A percentile compares a stretch with the other conserved stretches of the same genome.
Conservation (phyloP, 2,329 filamentous ascomycete genomes). For the Fusarium sp. region DNA sequence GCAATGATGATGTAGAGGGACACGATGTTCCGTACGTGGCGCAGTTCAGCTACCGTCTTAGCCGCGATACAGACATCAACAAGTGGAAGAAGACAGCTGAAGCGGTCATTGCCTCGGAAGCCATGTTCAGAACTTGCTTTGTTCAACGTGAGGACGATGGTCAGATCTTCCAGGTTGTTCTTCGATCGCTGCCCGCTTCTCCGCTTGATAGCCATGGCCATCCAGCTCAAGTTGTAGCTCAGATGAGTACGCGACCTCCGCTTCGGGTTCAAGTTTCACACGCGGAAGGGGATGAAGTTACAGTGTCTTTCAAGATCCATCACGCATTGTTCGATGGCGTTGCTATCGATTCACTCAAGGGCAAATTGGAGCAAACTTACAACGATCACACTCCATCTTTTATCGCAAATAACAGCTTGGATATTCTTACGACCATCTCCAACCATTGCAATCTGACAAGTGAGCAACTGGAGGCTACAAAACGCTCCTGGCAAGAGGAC, state of each 20-base stretch:
- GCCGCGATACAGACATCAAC: not conserved
- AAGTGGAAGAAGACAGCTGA: conserved; percentile 3
- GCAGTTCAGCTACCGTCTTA: conserved; percentile 17
- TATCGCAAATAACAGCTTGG: fast-evolving
- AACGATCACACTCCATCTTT: fast-evolving
- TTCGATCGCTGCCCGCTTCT: not conserved
- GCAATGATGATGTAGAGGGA: fast-evolving
- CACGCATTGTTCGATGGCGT: conserved; percentile 22
- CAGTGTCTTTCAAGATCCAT: conserved; percentile 10
- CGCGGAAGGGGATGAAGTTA: fast-evolving
- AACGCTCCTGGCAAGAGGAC: not conserved
- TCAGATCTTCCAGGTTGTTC: conserved; percentile 12
- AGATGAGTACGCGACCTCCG: conserved; percentile 4
- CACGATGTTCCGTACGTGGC: conserved; percentile 22
- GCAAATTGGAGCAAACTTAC: conserved; percentile 2
- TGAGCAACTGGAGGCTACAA: not conserved
- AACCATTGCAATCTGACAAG: not conserved
- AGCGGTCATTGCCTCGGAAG: not conserved
- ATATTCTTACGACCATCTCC: not conserved
- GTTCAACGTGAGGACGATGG: conserved; percentile 24
- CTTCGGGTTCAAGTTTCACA: not conserved
- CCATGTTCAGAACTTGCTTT: conserved; percentile 20
- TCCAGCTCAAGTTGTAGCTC: not conserved
- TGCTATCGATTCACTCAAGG: conserved; percentile 4
- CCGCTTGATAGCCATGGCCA: not conserved